These are phyloP conservation scores for Aechmea fasciata DNA, from an alignment of 176 grass and related monocot genomes.

Conservation along the genomic window DNA sequence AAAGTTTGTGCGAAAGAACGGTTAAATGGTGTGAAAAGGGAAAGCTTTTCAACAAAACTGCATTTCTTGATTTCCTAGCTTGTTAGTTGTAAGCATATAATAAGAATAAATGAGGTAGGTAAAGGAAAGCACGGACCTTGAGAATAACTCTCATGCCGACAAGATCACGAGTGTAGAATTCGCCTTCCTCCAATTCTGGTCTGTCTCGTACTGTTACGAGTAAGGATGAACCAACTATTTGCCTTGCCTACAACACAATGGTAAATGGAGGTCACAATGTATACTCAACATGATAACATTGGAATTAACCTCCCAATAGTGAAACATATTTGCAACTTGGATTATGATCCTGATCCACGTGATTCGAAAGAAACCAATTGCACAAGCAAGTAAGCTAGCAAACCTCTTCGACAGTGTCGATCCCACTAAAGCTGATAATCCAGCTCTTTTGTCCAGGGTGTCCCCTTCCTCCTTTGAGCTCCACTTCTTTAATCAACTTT, in stretches of 20 bases:
- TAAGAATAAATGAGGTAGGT: constrained; percentile 7
- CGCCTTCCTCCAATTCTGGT: constrained; percentile 60
- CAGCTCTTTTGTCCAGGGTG: constrained; percentile 76
- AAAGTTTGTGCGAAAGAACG: too few species aligned
- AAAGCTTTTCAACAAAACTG: neutral
- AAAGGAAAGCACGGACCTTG: constrained; percentile 39
- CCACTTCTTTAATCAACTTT: constrained; percentile 41
- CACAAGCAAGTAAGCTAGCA: constrained; percentile 1
- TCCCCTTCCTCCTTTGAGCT: constrained; percentile 49
- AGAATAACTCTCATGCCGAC: constrained; percentile 77
- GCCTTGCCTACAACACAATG: constrained; percentile 45
- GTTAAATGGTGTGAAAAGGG: too few species aligned
- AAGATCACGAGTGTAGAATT: constrained; percentile 76
- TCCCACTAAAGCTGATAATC: constrained; percentile 71
- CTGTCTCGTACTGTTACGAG: constrained; percentile 57
- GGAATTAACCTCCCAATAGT: neutral
- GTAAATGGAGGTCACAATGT: neutral
- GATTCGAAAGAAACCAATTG: constrained; percentile 8
- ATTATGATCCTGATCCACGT: neutral
- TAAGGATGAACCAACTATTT: constrained; percentile 74
- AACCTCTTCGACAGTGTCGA: constrained; percentile 69
- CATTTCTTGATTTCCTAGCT: neutral
- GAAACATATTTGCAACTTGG: neutral
- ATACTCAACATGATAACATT: neutral
- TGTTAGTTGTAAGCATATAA: neutral